These are phyloP conservation scores for Coemansia pectinata DNA, from an alignment of 192 early-diverging fungal genomes.

Conservation along the genomic window DNA sequence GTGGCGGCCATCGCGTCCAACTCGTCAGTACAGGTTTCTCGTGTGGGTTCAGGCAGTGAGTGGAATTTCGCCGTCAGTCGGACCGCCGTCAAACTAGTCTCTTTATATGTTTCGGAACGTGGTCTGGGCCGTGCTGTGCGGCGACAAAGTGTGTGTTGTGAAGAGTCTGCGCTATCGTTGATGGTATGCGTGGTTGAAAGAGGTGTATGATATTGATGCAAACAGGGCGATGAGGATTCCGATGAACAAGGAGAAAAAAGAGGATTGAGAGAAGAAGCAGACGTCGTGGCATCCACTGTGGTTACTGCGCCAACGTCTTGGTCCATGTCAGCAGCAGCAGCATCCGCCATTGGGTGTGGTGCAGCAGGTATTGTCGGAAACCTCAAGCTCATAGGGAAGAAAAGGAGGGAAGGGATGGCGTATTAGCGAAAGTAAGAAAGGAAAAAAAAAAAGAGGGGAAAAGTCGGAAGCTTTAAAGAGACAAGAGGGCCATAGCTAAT, in stretches of 20 bases:
- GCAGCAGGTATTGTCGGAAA: neutral
- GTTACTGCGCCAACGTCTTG: constrained; percentile 1
- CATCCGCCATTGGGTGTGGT: neutral
- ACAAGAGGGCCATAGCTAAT: neutral
- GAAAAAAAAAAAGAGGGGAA: neutral
- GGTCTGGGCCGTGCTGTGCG: neutral
- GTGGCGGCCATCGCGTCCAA: neutral
- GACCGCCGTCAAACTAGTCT: neutral
- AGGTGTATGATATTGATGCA: neutral
- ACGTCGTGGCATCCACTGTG: neutral
- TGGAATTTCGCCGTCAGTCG: constrained; percentile 6
- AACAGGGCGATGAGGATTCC: neutral
- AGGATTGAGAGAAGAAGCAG: neutral
- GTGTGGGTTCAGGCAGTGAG: neutral
- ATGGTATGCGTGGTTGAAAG: neutral
- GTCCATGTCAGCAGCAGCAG: neutral
- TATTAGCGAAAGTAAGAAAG: neutral
- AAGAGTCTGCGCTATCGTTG: neutral
- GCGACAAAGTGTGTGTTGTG: neutral
- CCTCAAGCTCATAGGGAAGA: neutral
- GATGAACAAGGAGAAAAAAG: neutral
- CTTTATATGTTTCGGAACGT: neutral
- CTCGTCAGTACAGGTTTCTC: neutral
- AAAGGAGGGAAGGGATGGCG: neutral
- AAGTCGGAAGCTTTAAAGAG: neutral